Evolutionary conservation across 2,329 filamentous ascomycete genomes (phyloP), one percentile per base, ranked within the genome.

Genomic region (Pseudogymnoascus verrucosus): DNA sequence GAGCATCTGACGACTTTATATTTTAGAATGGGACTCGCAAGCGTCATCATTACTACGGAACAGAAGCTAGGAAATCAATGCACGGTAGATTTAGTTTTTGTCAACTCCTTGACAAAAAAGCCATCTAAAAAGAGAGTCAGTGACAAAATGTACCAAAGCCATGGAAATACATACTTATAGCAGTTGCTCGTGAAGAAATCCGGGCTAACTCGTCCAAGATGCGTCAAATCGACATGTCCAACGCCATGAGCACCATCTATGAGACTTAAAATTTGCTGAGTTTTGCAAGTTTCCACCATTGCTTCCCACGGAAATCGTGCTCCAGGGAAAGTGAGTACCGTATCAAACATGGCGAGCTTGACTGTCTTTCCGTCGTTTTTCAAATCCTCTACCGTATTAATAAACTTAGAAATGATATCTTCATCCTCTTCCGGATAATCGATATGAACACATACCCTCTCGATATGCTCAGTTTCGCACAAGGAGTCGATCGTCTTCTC

Each of bases 101-200:
- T n/a, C n/a, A n/a, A n/a, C n/a, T n/a, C n/a, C n/a, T n/a, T n/a
- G n/a, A n/a, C n/a, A n/a, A n/a, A n/a, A n/a, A n/a, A n/a, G n/a
- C n/a, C n/a, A n/a, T n/a, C n/a, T n/a, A n/a, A n/a, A n/a, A n/a
- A n/a, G n/a, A n/a, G n/a, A n/a, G n/a, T n/a, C n/a, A n/a, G n/a
- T n/a, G n/a, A n/a, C n/a, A n/a, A n/a, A n/a, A n/a, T 40, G 21
- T 21, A 60, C 16, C 16, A 62, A 8, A 59, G 8, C 21, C 26
- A 31, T 21, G 23, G 2, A 59, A 36, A 5, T 31, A 36, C 11
- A 96, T 92, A 97, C 79, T 96, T 96, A 77, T 96, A 90, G 70
- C 88, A 91, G 74, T 96, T 97, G 64, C 83, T 89, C 8, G 93
- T 83, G 71, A 96, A 91, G 76, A 96, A 96, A 75, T 97, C 93